Evolutionary conservation across 192 early-diverging fungal species (phyloP), one percentile per base, ranked within the genome.

Genomic region (Rhizoclosmatium globosum): DNA sequence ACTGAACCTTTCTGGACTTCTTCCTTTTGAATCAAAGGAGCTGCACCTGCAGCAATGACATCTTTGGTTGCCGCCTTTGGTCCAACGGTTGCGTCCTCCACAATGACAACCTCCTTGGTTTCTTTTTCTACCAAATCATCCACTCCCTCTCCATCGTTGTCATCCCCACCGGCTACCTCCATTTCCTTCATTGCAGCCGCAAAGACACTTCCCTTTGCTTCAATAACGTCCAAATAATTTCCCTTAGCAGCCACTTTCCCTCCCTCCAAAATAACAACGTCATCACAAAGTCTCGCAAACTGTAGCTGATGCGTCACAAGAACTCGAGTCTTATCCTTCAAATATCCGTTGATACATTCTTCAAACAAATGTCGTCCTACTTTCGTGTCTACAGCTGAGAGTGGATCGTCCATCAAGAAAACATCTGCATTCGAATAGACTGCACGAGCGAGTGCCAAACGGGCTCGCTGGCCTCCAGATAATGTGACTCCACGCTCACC

Each of bases 251-350:
- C 81, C 53, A 95, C 88, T 44, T 77, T 67, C 7, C 92, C 92
- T 17, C 92, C 83, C 43, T 91, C 88, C 53, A 95, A 68, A 4
- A 85, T 82, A 15, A 94, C 69, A 3, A 95, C 79, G 66, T 89
- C 85, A 64, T 94, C 89, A 42, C 89, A 84, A 39, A 88, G 71
- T 2, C 82, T 79, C 42, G 92, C 84, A 76, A 89, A 89, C 57
- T 89, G 74, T 11, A 92, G 83, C 77, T 94, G 93, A 74, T 94
- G 90, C 48, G 91, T 92, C 4, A 90, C 89, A 74, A 92, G 85
- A 17, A 93, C 68, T 0, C 93, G 81, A 11, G 91, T 92, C 83
- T 92, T 93, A 57, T 57, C 39, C 42, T 68, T 70, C 47, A 81
- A 71, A 47, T 79, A 71, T 56, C 68, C 65, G 11, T 83, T 81